Evolutionary conservation across 2,329 filamentous ascomycete species (phyloP).

Genomic region (Monosporascus cannonballus): DNA sequence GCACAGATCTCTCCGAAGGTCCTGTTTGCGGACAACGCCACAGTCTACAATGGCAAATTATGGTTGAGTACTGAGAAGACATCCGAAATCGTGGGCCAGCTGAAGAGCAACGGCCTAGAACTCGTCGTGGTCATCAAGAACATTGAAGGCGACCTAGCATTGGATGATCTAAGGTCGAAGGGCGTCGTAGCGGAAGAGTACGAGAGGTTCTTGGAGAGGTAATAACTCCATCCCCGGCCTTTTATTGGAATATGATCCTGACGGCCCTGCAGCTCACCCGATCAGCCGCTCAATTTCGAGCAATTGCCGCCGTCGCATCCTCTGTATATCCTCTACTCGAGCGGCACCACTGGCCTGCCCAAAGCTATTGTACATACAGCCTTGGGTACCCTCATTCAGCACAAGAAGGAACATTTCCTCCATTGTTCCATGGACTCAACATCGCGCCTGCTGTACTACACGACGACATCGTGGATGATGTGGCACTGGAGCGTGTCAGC

Average conservation of each 20-base stretch:
- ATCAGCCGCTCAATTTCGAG: slow-evolving; percentile 56
- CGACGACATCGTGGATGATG: slow-evolving; percentile 98
- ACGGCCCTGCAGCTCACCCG: slow-evolving; percentile 20
- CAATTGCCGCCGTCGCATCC: slow-evolving; percentile 81
- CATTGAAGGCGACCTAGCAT: slow-evolving; percentile 39
- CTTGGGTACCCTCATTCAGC: slow-evolving; percentile 84
- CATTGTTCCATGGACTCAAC: slow-evolving; percentile 72
- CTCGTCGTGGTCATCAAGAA: slow-evolving; percentile 71
- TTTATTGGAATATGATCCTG: too few species aligned
- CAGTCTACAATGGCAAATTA: slow-evolving; percentile 84
- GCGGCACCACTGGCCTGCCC: slow-evolving; percentile 78
- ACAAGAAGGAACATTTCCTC: slow-evolving; percentile 92
- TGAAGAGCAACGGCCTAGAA: slow-evolving; percentile 56
- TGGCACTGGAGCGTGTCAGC: slow-evolving; percentile 95
- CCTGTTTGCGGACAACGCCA: slow-evolving; percentile 82
- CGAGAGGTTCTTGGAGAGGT: slow-evolving; percentile 36
- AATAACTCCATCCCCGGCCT: not conserved
- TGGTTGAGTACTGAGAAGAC: slow-evolving; percentile 79
- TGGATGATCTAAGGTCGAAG: slow-evolving; percentile 34
- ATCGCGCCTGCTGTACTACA: slow-evolving; percentile 85
- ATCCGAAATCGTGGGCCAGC: slow-evolving; percentile 61
- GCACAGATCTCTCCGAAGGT: slow-evolving; percentile 78
- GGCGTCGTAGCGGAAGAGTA: slow-evolving; percentile 39
- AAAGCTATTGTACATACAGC: slow-evolving; percentile 95
- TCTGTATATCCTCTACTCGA: slow-evolving; percentile 89